Evolutionary conservation across 176 grass and related monocot species (phyloP).

Genomic region (Pharus latifolius): DNA sequence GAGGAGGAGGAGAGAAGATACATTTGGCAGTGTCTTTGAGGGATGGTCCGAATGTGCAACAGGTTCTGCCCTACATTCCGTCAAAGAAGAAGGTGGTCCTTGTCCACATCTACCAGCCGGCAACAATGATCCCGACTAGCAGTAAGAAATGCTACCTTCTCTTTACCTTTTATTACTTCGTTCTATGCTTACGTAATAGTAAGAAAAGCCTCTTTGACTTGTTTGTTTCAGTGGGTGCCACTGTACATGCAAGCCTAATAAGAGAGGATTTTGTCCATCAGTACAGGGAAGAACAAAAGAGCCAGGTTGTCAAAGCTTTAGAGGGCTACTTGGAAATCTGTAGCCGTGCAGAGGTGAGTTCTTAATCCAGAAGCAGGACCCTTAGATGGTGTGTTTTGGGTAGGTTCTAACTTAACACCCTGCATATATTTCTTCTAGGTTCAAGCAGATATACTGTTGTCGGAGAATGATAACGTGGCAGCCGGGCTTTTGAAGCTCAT

Average conservation of each 20-base stretch:
- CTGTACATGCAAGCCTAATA: neutral
- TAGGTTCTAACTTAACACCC: neutral
- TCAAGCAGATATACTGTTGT: neutral
- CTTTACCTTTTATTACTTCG: too few relatives aligned
- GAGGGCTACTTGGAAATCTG: neutral
- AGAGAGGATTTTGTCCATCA: neutral
- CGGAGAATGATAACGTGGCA: neutral
- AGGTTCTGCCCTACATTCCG: neutral
- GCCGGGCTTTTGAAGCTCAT: slow-evolving; percentile 7
- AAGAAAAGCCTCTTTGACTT: neutral
- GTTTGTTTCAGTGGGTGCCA: neutral
- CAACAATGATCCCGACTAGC: slow-evolving; percentile 6
- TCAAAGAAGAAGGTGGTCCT: neutral
- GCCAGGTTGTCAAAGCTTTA: neutral
- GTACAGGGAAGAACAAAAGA: neutral
- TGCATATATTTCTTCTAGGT: neutral
- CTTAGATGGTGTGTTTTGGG: neutral
- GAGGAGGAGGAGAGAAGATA: neutral
- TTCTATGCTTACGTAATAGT: neutral
- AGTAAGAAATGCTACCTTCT: neutral
- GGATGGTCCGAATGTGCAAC: neutral
- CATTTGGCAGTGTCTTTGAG: neutral
- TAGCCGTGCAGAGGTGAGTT: neutral
- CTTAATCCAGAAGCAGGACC: neutral
- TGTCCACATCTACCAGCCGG: slow-evolving; percentile 6